phyloP scores from a whole-genome alignment of 768 basidiomycete species.

The Serpula lacrymans region DNA sequence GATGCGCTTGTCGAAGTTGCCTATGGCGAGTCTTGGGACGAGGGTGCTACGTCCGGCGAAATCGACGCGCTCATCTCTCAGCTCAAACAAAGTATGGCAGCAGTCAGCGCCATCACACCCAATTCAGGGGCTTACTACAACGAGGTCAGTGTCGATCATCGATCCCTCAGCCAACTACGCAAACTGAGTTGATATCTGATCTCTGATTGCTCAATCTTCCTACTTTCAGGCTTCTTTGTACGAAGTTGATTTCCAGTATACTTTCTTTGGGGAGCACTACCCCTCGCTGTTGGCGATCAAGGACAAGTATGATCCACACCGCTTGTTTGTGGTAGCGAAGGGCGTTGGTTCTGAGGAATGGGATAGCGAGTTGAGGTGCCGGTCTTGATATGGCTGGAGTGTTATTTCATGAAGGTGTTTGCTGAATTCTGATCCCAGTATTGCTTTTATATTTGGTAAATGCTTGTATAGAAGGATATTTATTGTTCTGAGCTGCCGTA shows the following conservation, averaged over 20 bases:
- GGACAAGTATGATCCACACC: conserved; percentile 39
- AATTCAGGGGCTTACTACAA: conserved; percentile 43
- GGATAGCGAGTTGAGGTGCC: conserved; percentile 31
- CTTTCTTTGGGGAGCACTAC: conserved; percentile 48
- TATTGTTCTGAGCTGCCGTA: no score
- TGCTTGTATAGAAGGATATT: no score
- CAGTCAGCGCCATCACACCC: conserved; percentile 30
- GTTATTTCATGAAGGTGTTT: no score
- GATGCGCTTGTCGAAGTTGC: conserved; percentile 32
- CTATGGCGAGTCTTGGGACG: conserved; percentile 17
- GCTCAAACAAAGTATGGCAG: conserved; percentile 14
- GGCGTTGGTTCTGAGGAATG: conserved; percentile 53
- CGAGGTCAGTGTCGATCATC: conserved; percentile 33
- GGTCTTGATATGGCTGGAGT: conserved; percentile 2
- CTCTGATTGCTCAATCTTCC: no score
- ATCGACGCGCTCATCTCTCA: conserved; percentile 14
- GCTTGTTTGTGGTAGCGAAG: conserved; percentile 41
- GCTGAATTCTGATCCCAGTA: no score
- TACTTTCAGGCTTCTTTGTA: conserved; percentile 37
- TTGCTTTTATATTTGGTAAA: no score
- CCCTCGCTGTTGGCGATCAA: conserved; percentile 39
- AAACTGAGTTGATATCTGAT: no score
- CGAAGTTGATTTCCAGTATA: conserved; percentile 37
- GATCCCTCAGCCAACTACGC: no score
- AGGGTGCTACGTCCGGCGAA: conserved; percentile 11